Conservation (phyloP, 2,329 filamentous ascomycete species). For the Furcasterigmium sp. region DNA sequence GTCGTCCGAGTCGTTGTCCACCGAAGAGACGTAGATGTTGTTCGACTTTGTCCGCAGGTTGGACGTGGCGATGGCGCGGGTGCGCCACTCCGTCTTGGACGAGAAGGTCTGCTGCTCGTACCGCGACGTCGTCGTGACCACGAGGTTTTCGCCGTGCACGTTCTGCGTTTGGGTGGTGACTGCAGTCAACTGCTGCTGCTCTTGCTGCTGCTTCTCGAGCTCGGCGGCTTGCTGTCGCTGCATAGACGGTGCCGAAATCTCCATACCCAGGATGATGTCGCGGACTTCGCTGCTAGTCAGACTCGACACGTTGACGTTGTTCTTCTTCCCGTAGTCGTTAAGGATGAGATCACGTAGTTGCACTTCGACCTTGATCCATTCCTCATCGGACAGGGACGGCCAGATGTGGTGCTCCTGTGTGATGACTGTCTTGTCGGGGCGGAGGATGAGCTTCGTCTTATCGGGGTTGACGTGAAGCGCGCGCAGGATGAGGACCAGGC, state of each 20-base stretch:
- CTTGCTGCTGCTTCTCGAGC: slow-evolving; percentile 97
- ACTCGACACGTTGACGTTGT: slow-evolving; percentile 97
- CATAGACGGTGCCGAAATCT: slow-evolving; percentile 96
- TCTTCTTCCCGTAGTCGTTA: slow-evolving; percentile 99
- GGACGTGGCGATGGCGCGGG: slow-evolving; percentile 90
- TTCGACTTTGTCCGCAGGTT: slow-evolving; percentile 91
- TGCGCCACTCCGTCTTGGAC: slow-evolving; percentile 98
- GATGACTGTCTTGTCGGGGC: slow-evolving; percentile 96
- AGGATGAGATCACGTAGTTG: slow-evolving; percentile 91
- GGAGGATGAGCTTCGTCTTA: slow-evolving; percentile 92
- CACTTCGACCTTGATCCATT: slow-evolving; percentile 99
- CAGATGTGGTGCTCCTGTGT: slow-evolving; percentile 99
- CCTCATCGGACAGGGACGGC: slow-evolving; percentile 89
- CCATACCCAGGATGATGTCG: slow-evolving; percentile 98
- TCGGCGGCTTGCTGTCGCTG: slow-evolving; percentile 97
- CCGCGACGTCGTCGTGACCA: slow-evolving; percentile 95
- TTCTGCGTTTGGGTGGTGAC: slow-evolving; percentile 99
- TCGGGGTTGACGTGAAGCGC: slow-evolving; percentile 97
- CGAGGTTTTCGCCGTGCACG: slow-evolving; percentile 92
- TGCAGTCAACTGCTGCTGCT: slow-evolving; percentile 92
- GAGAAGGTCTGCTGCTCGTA: slow-evolving; percentile 98
- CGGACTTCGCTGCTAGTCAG: slow-evolving; percentile 95
- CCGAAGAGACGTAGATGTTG: slow-evolving; percentile 97
- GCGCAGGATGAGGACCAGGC: slow-evolving; percentile 86
- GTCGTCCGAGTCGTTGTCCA: slow-evolving; percentile 86